These are phyloP conservation scores for Tulasnella sp. DNA, from an alignment of 768 basidiomycete species.

Conservation along the genomic window DNA sequence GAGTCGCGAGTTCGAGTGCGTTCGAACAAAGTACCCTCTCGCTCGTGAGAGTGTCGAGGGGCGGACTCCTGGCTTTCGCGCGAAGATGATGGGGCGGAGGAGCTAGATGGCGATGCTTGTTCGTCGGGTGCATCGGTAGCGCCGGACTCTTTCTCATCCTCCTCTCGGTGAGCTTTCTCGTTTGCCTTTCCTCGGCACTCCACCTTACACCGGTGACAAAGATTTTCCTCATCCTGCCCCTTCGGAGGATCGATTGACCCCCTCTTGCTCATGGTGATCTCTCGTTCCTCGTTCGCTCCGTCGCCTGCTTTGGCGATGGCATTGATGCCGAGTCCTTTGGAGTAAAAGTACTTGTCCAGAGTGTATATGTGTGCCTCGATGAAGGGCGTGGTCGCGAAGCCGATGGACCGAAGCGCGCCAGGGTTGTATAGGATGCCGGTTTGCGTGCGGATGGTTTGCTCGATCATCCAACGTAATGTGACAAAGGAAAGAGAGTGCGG, in stretches of 20 bases:
- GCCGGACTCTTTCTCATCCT: neutral
- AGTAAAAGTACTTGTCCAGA: constrained; percentile 5
- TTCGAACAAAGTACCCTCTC: neutral
- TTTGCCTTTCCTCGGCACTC: neutral
- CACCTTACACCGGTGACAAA: neutral
- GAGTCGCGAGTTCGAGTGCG: neutral
- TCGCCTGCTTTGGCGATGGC: neutral
- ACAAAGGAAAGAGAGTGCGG: constrained; percentile 28
- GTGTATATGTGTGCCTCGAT: constrained; percentile 4
- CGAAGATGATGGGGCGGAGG: neutral
- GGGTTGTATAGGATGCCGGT: constrained; percentile 16
- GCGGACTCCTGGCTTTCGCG: neutral
- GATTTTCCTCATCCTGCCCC: neutral
- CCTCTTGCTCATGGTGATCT: neutral
- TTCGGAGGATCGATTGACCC: neutral
- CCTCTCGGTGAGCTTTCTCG: neutral
- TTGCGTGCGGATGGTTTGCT: constrained; percentile 24
- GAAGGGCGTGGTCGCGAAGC: constrained; percentile 9
- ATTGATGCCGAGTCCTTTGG: constrained; percentile 1
- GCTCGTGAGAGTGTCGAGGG: neutral
- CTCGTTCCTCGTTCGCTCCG: neutral
- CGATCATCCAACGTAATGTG: constrained; percentile 34
- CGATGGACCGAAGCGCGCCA: constrained; percentile 15
- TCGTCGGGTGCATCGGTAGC: neutral
- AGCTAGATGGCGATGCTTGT: neutral